Conservation (phyloP, 495 filamentous ascomycete species). For the Podospora bellae-mahoneyi region DNA sequence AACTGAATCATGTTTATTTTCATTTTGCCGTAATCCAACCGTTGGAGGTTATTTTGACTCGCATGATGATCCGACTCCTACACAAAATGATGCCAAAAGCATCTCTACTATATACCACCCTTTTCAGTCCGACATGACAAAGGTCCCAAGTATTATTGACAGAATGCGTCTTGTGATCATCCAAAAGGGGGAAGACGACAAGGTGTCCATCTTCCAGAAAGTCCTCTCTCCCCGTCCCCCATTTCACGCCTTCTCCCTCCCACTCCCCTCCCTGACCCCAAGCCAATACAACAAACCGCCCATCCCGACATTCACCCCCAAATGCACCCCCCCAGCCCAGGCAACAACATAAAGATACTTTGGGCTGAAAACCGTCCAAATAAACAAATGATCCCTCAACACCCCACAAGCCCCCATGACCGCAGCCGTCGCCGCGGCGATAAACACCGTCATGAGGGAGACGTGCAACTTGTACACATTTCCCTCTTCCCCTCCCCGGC, state of each 20-base stretch:
- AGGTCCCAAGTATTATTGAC: no score
- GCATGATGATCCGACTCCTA: no score
- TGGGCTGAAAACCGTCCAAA: conserved; percentile 98
- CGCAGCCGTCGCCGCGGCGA: conserved; percentile 54
- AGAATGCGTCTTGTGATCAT: no score
- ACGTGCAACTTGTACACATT: conserved; percentile 47
- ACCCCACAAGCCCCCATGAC: conserved; percentile 88
- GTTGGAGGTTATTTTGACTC: no score
- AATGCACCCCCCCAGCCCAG: conserved; percentile 81
- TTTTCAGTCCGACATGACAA: no score
- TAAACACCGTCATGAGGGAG: conserved; percentile 62
- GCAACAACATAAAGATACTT: conserved; percentile 91
- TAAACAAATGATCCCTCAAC: conserved; percentile 86
- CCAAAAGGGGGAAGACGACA: not conserved
- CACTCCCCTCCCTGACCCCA: conserved; percentile 26
- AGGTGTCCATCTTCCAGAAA: no score
- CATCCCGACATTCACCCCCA: conserved; percentile 61
- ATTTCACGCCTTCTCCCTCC: not conserved
- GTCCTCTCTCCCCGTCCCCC: not conserved
- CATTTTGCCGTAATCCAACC: no score
- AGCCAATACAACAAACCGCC: conserved; percentile 56
- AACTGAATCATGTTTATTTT: no score
- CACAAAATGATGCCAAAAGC: no score
- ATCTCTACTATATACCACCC: no score
- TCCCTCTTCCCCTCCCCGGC: not conserved